A percentile compares a stretch with the other conserved stretches of the same genome.
Conservation (phyloP, 116 monocot species). For the Phalaenopsis hybrid region DNA sequence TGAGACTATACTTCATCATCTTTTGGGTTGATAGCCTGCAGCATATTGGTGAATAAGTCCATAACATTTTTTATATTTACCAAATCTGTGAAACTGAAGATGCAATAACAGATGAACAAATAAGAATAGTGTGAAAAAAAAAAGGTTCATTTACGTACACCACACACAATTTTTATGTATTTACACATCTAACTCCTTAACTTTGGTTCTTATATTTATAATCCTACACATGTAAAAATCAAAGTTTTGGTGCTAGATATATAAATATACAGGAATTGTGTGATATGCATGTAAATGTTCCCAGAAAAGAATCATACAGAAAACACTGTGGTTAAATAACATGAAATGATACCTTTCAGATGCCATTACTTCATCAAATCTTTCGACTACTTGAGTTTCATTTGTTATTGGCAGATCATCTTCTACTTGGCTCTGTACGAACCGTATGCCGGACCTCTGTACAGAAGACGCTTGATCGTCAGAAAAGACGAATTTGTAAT, state of each 20-base stretch:
- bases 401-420: slow-evolving; percentile 29
- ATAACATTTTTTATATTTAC: slow-evolving; percentile 43
- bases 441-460: slow-evolving; percentile 61
- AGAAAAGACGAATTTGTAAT: neutral
- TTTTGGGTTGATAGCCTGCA: slow-evolving; percentile 66
- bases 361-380: slow-evolving; percentile 88
- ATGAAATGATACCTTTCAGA: slow-evolving; percentile 66
- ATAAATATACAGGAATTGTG: too few species aligned
- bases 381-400: slow-evolving; percentile 43
- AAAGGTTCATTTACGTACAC: too few species aligned
- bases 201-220: too few species aligned
- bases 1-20: slow-evolving; percentile 41
- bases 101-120: neutral
- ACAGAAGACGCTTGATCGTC: neutral
- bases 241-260: too few species aligned
- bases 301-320: neutral
- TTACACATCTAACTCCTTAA: too few species aligned
- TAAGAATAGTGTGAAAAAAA: neutral
- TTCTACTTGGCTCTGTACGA: slow-evolving; percentile 51
- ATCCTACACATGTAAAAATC: too few species aligned
- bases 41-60: slow-evolving; percentile 77
- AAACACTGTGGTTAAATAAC: slow-evolving; percentile 13
- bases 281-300: too few species aligned
- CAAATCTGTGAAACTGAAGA: slow-evolving; percentile 61
- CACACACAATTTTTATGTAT: too few species aligned